Evolutionary conservation across 164 flowering plant species (phyloP), one percentile per base, ranked within the genome.

Genomic region (Aristolochia californica): DNA sequence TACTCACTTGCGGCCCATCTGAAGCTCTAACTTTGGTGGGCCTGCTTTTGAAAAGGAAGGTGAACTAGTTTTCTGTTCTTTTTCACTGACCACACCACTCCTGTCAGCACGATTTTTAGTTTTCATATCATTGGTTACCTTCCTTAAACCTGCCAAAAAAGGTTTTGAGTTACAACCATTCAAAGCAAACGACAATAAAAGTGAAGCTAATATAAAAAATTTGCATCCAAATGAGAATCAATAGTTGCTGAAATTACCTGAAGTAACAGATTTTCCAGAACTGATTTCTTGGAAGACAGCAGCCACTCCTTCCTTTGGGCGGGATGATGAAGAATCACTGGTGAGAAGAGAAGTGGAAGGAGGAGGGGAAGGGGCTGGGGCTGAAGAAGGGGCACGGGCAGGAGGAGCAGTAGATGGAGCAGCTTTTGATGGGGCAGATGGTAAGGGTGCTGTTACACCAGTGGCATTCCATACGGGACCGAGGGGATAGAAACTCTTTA

Each of bases 1-100:
- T 65, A 77, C 93, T 75, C 62, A 94, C 99, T 94, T 94, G 27
- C 96, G 90, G 64, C 99, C 96, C 95, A 88, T 86, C 62, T 90
- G 95, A 71, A 94, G 95, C 76, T 90, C 97, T 30, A 94, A 60
- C 62, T 86, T 94, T 56, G 99, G 96, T 43, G 93, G 95, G 20
- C 91, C 95, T 21, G 79, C 48, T 70, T 88, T 94, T 10, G 96
- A 83, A 64, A 80, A 75, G n/a, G 95, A 70, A 59, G 87, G 59
- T 40, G 87, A 63, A 63, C 73, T 53, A 25, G 72, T 56, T 45
- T 74, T 81, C 48, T 60, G 44, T 66, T 76, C 94, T 67, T 86
- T 90, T 64, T 70, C 82, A 70, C 47, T 45, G 58, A 94, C 90
- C 68, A 80, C 68, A 11, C 97, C 93, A 62, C 68, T 76, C 76